Percentiles rank a stretch among this genome's conserved stretches.
phyloP scores from a whole-genome alignment of 176 grass and related monocot genomes.

The Rhynchospora pubera region DNA sequence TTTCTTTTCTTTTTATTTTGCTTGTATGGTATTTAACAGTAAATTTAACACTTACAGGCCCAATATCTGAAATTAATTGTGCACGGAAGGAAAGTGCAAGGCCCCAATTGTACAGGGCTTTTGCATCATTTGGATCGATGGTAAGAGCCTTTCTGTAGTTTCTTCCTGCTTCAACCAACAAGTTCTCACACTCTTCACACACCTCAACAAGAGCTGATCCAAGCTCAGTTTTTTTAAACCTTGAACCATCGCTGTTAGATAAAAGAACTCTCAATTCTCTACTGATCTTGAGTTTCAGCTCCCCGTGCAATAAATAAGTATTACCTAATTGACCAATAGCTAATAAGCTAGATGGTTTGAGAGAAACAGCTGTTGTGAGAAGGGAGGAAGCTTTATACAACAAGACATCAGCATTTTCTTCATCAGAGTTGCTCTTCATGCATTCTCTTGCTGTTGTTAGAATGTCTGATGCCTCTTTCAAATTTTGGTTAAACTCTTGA shows the following conservation, averaged over 20 bases:
- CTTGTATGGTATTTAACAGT: not conserved
- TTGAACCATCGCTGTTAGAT: conserved; percentile 30
- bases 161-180: conserved; percentile 73
- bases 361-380: conserved; percentile 56
- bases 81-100: conserved; percentile 68
- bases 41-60: conserved; percentile 59
- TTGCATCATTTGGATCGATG: conserved; percentile 59
- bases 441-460: conserved; percentile 51
- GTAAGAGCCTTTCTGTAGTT: conserved; percentile 67
- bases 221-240: conserved; percentile 50
- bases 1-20: not conserved
- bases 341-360: conserved; percentile 57
- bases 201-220: conserved; percentile 48
- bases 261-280: conserved; percentile 72
- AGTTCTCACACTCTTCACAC: conserved; percentile 85
- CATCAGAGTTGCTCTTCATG: conserved; percentile 44
- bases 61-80: conserved; percentile 85
- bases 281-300: conserved; percentile 93
- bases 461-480: conserved; percentile 56
- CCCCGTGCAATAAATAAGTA: conserved; percentile 75
- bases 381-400: conserved; percentile 71
- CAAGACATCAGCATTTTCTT: conserved; percentile 48
- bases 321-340: conserved; percentile 92
- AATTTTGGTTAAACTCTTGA: conserved; percentile 48
- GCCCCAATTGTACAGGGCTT: conserved; percentile 89